A percentile compares a stretch with the other conserved stretches of the same genome.
Conservation (phyloP, 805 yeast species). For the Candida fluviatilis region DNA sequence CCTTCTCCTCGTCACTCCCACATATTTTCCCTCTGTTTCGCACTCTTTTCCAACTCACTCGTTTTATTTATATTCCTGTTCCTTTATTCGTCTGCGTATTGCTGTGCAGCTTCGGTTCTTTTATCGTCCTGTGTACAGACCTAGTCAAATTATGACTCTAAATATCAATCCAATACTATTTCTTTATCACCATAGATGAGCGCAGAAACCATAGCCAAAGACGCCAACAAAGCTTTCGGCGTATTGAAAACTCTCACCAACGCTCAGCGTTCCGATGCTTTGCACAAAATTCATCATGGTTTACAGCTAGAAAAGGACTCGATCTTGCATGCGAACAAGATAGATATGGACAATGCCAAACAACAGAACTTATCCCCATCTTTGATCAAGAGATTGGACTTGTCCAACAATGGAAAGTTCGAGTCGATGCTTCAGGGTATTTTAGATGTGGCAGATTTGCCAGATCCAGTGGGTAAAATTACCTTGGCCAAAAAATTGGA, state of each 20-base stretch:
- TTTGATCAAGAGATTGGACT: conserved; percentile 78
- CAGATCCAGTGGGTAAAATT: conserved; percentile 90
- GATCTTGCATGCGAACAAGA: conserved; percentile 67
- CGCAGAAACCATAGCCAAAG: conserved; percentile 74
- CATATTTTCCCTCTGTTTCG: no score
- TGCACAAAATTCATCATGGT: conserved; percentile 68
- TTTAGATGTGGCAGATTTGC: conserved; percentile 80
- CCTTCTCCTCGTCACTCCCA: no score
- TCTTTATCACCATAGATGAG: no score
- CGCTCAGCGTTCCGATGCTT: conserved; percentile 68
- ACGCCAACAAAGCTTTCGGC: conserved; percentile 81
- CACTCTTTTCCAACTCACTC: no score
- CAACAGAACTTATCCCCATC: conserved; percentile 61
- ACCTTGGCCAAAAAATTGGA: conserved; percentile 83
- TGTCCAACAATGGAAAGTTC: conserved; percentile 76
- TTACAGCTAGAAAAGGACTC: conserved; percentile 53
- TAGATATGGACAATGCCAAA: conserved; percentile 70
- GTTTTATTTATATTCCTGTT: no score
- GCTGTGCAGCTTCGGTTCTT: no score
- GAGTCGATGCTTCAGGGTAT: conserved; percentile 95
- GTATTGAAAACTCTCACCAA: conserved; percentile 73
- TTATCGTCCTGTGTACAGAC: no score
- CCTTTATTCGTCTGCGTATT: no score
- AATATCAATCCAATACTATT: no score
- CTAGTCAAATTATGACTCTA: no score